phyloP scores from a whole-genome alignment of 2,329 filamentous ascomycete genomes.

The Neonectria coccinea region DNA sequence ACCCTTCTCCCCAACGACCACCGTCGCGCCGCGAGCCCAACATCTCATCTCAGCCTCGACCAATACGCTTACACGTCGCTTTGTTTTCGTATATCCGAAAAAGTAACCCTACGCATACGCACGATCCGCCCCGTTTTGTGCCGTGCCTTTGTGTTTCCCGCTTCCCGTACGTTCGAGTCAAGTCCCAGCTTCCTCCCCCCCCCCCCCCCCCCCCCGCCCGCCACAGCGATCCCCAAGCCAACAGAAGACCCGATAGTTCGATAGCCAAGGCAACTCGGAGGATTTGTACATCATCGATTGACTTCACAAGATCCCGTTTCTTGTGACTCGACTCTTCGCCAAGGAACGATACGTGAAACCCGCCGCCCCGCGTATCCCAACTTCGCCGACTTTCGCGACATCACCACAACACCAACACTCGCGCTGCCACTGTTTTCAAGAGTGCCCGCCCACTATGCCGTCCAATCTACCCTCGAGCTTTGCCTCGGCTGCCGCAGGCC shows the following conservation, averaged over 20 bases:
- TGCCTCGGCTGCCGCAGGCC: slow-evolving; percentile 84
- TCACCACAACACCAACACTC: slow-evolving; percentile 20
- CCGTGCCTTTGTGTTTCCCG: slow-evolving; percentile 41
- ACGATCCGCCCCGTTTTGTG: slow-evolving; percentile 29
- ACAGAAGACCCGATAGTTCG: slow-evolving; percentile 31
- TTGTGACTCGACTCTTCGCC: slow-evolving; percentile 31
- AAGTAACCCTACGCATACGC: slow-evolving; percentile 34
- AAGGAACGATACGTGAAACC: slow-evolving; percentile 42
- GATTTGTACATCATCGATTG: slow-evolving; percentile 33
- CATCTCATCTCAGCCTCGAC: slow-evolving; percentile 14
- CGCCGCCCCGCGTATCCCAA: slow-evolving; percentile 29
- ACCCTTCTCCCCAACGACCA: neutral
- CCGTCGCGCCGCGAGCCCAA: slow-evolving; percentile 21
- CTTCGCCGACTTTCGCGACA: slow-evolving; percentile 14
- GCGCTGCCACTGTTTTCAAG: slow-evolving; percentile 23
- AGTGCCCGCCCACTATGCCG: slow-evolving; percentile 64
- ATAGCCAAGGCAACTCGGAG: slow-evolving; percentile 34
- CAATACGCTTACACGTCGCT: slow-evolving; percentile 39
- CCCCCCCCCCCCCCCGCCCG: slow-evolving; percentile 35
- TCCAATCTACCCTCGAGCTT: slow-evolving; percentile 85
- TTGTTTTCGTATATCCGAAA: slow-evolving; percentile 33
- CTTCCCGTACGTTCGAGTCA: slow-evolving; percentile 31
- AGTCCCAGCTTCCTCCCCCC: slow-evolving; percentile 29
- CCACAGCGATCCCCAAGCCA: slow-evolving; percentile 32
- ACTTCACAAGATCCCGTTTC: slow-evolving; percentile 33